Evolutionary conservation across 2,329 filamentous ascomycete genomes (phyloP), one percentile per base, ranked within the genome.

Genomic region (Colletotrichum sp.): DNA sequence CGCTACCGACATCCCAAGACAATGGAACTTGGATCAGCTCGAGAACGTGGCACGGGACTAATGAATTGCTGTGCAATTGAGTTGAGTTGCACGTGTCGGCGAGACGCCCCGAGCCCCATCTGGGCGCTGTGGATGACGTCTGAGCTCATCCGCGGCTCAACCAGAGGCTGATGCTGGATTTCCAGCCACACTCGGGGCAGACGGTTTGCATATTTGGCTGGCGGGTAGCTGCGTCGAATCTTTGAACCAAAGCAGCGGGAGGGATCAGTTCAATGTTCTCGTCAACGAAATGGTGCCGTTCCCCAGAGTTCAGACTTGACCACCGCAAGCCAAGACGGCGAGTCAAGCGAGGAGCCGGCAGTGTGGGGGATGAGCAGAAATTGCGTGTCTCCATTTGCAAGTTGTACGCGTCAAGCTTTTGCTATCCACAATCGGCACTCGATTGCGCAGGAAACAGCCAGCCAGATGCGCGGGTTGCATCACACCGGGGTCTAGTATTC

Each of bases 391-490:
- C 13, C 52, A 13, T 32, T 30, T 18, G 56, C 26, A 61, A n/a
- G 15, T 62, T 36, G 48, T 71, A 72, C 55, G 52, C 68, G 61
- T 71, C 69, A 72, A 75, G 38, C 70, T 65, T 75, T 72, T 55
- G n/a, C 48, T 21, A 16, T 66, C 62, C 68, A 34, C 62, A 24
- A 43, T 32, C 18, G 26, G 34, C 24, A 34, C 34, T 34, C 13
- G 6, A 48, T 18, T 48, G 9, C 36, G 52, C 34, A 70, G 34
- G 34, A 38, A 58, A 18, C 32, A 6, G 26, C 70, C 43, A 64
- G 66, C 32, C 24, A 52, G 38, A 64, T 73, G 48, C 66, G 32
- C 70, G 43, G 55, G 60, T 60, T 60, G 18, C 8, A 43, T 34
- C 8, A 24, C 10, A 18, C n/a, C 34, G 32, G 28, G 52, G 18